Conservation (phyloP, 176 grass and related monocot species). For the Poa annua region DNA sequence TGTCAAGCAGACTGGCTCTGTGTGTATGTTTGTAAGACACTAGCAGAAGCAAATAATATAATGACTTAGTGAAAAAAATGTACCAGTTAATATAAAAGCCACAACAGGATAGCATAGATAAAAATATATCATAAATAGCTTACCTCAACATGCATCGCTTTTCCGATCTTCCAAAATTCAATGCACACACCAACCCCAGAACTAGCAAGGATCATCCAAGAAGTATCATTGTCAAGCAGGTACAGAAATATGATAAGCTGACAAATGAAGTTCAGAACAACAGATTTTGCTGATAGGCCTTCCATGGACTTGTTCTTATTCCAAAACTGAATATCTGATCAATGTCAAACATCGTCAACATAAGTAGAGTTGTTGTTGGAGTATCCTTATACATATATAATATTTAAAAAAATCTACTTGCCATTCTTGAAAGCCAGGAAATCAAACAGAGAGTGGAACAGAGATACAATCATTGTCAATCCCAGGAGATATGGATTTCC, state of each 20-base stretch:
- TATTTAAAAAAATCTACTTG: constrained; percentile 27
- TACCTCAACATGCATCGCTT: constrained; percentile 99
- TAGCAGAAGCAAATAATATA: background rate
- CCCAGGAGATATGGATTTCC: constrained; percentile 90
- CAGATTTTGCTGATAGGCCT: constrained; percentile 98
- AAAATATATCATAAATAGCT: constrained; percentile 27
- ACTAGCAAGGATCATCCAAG: constrained; percentile 99
- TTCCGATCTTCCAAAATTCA: constrained; percentile 99
- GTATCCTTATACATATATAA: background rate
- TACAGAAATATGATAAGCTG: constrained; percentile 95
- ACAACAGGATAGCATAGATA: background rate
- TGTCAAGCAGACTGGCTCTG: background rate
- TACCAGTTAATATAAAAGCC: background rate
- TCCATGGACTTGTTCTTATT: constrained; percentile 99
- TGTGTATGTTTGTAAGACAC: background rate
- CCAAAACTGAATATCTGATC: constrained; percentile 99
- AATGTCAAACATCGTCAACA: constrained; percentile 24
- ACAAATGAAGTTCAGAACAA: constrained; percentile 90
- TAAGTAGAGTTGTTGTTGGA: background rate
- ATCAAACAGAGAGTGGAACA: constrained; percentile 97
- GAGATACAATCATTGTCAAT: constrained; percentile 84
- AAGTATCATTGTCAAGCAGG: constrained; percentile 98
- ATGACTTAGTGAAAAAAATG: background rate
- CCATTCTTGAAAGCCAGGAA: constrained; percentile 99
- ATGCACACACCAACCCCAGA: constrained; percentile 96